phyloP scores from a whole-genome alignment of 805 yeast species.

The Yarrowia sp. region DNA sequence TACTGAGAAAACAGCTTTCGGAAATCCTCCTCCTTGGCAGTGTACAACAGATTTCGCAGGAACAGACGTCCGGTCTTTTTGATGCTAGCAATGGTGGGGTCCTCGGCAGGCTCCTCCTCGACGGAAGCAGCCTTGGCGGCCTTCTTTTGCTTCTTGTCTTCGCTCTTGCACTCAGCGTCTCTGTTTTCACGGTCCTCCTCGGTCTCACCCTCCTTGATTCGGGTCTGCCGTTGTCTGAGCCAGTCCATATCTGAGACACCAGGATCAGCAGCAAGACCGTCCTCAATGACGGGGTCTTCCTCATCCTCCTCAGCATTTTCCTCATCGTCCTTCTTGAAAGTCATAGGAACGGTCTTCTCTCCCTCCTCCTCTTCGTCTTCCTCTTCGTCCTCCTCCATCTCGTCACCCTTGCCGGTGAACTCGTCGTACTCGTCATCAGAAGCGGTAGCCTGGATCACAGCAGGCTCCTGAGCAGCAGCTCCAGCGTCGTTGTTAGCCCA shows the following conservation, averaged over 20 bases:
- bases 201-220: conserved; percentile 56
- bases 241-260: conserved; percentile 81
- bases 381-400: conserved; percentile 43
- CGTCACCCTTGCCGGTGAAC: conserved; percentile 46
- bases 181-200: conserved; percentile 18
- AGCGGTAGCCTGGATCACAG: conserved; percentile 48
- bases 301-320: conserved; percentile 42
- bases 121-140: conserved; percentile 31
- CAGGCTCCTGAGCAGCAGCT: conserved; percentile 27
- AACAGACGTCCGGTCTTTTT: conserved; percentile 82
- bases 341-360: conserved; percentile 42
- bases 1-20: conserved; percentile 64
- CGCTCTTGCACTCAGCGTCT: conserved; percentile 4
- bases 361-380: conserved; percentile 46
- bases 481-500: conserved; percentile 65
- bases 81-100: conserved; percentile 58
- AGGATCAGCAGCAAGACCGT: conserved; percentile 56
- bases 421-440: conserved; percentile 56
- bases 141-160: conserved; percentile 45
- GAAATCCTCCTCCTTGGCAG: conserved; percentile 82
- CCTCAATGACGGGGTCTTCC: conserved; percentile 40
- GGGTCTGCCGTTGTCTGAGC: conserved; percentile 76
- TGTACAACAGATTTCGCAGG: conserved; percentile 81
- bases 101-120: conserved; percentile 49
- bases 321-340: conserved; percentile 42